phyloP scores from a whole-genome alignment of 768 basidiomycete genomes.

The Lactarius hengduanensis region DNA sequence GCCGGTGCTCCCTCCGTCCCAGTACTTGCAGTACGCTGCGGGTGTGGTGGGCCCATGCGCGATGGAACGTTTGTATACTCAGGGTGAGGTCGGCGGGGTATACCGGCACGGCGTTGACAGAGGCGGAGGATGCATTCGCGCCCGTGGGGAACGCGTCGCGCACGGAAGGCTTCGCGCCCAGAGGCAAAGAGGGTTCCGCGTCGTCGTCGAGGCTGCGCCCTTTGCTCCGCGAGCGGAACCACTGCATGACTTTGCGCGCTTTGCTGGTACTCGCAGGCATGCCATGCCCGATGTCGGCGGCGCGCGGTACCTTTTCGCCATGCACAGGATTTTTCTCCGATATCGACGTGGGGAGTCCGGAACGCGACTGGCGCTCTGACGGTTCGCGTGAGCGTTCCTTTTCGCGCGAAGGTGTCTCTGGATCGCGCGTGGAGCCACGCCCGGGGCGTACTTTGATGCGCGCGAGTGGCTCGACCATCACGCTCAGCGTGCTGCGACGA shows the following conservation, averaged over 20 bases:
- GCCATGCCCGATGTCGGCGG: conserved; percentile 33
- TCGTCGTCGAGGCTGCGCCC: conserved; percentile 35
- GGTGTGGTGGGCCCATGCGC: conserved; percentile 20
- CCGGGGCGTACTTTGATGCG: conserved; percentile 42
- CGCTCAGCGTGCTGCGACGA: conserved; percentile 36
- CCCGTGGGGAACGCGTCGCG: conserved; percentile 20
- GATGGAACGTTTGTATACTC: conserved; percentile 15
- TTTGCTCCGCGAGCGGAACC: conserved; percentile 84
- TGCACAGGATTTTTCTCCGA: conserved; percentile 33
- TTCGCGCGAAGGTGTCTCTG: conserved; percentile 37
- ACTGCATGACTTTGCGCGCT: conserved; percentile 96
- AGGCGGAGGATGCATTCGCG: conserved; percentile 21
- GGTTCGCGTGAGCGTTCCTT: conserved; percentile 33
- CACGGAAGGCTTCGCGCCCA: conserved; percentile 21
- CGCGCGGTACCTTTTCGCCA: conserved; percentile 36
- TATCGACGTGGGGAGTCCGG: neutral
- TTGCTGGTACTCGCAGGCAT: conserved; percentile 79
- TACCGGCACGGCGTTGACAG: conserved; percentile 14
- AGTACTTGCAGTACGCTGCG: conserved; percentile 21
- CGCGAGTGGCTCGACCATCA: conserved; percentile 49
- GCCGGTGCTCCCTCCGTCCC: conserved; percentile 15
- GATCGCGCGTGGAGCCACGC: conserved; percentile 29
- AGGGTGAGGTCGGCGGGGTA: neutral
- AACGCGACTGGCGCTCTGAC: conserved; percentile 14
- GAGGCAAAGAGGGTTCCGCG: conserved; percentile 16